Conservation (phyloP, 768 basidiomycete species). For the Boletellus sp. region DNA sequence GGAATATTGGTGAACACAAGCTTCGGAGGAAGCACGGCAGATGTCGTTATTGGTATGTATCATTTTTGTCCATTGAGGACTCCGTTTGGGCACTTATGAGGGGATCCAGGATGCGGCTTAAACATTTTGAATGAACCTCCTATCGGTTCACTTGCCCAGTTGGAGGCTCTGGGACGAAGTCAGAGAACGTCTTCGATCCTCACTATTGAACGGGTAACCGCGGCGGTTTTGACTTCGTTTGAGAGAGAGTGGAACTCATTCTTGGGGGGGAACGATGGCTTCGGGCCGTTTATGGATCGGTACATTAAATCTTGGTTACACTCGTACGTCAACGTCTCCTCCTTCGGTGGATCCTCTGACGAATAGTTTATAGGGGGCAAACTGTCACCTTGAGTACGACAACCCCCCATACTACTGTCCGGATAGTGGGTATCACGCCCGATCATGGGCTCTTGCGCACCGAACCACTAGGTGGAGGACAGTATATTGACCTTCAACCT, state of each 20-base stretch:
- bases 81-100: conserved; percentile 1
- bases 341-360: conserved; percentile 2
- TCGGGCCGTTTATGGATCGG: conserved; percentile 73
- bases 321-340: conserved; percentile 55
- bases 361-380: conserved; percentile 59
- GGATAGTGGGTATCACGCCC: conserved; percentile 80
- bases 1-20: conserved; percentile 89
- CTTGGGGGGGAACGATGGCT: conserved; percentile 54
- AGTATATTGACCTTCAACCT: conserved; percentile 88
- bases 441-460: conserved; percentile 89
- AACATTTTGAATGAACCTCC: conserved; percentile 83
- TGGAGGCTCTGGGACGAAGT: conserved; percentile 38
- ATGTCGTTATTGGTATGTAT: conserved; percentile 75
- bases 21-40: conserved; percentile 66
- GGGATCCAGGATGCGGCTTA: conserved; percentile 72
- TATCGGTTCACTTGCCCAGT: conserved; percentile 74
- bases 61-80: neutral
- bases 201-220: conserved; percentile 71
- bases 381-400: conserved; percentile 78
- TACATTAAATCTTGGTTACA: conserved; percentile 89
- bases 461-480: conserved; percentile 39
- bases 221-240: conserved; percentile 72
- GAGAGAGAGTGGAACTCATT: conserved; percentile 78
- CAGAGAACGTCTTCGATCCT: conserved; percentile 29
- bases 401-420: conserved; percentile 62